These are phyloP conservation scores for Suaeda aralocaspica DNA, from an alignment of 148 eudicot genomes.

Conservation along the genomic window DNA sequence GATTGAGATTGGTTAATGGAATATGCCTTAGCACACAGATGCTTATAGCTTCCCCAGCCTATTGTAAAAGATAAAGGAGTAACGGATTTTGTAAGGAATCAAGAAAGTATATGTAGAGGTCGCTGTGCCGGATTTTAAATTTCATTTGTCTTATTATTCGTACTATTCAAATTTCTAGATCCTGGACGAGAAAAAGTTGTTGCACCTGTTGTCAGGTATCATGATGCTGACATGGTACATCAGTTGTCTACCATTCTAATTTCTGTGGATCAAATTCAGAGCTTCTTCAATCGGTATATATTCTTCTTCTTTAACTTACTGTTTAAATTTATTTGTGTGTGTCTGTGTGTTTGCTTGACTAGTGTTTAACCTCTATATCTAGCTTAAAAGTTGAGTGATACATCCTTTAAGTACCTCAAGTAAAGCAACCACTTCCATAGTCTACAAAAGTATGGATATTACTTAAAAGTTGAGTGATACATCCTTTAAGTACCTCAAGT, in stretches of 20 bases:
- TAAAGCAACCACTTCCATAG: neutral
- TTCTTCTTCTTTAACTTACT: conserved; percentile 6
- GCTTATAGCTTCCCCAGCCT: neutral
- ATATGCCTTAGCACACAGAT: neutral
- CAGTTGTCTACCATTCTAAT: conserved; percentile 62
- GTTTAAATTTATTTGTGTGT: neutral
- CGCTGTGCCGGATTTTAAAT: neutral
- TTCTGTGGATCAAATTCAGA: conserved; percentile 53
- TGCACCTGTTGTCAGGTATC: conserved; percentile 70
- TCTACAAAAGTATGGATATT: too few species aligned
- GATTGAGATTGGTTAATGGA: neutral
- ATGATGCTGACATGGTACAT: conserved; percentile 31
- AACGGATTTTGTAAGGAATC: too few species aligned
- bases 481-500: neutral
- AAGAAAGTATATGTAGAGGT: too few species aligned
- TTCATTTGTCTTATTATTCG: neutral
- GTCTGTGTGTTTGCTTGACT: conserved; percentile 10
- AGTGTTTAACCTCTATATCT: neutral
- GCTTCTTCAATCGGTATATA: conserved; percentile 53
- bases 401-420: neutral
- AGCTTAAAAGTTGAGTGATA: neutral
- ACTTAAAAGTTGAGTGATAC: neutral
- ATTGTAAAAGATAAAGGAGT: neutral
- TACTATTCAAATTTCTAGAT: conserved; percentile 39
- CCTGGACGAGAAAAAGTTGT: conserved; percentile 82